Percentiles rank a stretch among this genome's conserved stretches.
These are phyloP conservation scores for Skeletonema menzelii DNA, from an alignment of 108 stramenopile species.

Conservation along the genomic window DNA sequence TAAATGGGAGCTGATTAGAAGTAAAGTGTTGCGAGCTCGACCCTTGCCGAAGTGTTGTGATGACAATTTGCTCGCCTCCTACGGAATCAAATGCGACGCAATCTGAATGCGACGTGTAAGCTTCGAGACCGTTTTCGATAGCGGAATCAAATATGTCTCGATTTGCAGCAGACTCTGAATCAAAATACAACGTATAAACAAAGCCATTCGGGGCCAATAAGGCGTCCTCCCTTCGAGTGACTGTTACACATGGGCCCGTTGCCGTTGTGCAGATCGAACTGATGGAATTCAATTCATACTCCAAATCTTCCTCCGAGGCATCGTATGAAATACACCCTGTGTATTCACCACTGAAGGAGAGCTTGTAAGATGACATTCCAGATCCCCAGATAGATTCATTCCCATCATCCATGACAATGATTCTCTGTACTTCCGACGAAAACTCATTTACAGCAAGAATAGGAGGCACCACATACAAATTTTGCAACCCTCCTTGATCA, in stretches of 20 bases:
- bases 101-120: slow-evolving; percentile 36
- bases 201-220: slow-evolving; percentile 66
- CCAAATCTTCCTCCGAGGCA: slow-evolving; percentile 54
- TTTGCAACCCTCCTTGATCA: slow-evolving; percentile 17
- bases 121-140: slow-evolving; percentile 14
- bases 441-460: slow-evolving; percentile 32
- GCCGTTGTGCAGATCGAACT: slow-evolving; percentile 20
- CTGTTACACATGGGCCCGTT: slow-evolving; percentile 48
- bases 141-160: slow-evolving; percentile 30
- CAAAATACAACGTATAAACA: slow-evolving; percentile 66
- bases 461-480: slow-evolving; percentile 44
- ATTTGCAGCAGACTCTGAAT: slow-evolving; percentile 37
- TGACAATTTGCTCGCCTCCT: slow-evolving; percentile 22
- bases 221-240: slow-evolving; percentile 53
- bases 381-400: slow-evolving; percentile 38
- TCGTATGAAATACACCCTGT: slow-evolving; percentile 55
- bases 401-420: slow-evolving; percentile 41
- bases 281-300: slow-evolving; percentile 45
- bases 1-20: slow-evolving; percentile 32
- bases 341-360: slow-evolving; percentile 36
- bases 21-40: slow-evolving; percentile 16
- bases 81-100: slow-evolving; percentile 30
- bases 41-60: slow-evolving; percentile 22
- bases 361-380: slow-evolving; percentile 37
- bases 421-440: slow-evolving; percentile 38